Conservation (phyloP, 1,284 basidiomycete genomes). For the Gymnopus androsaceus region DNA sequence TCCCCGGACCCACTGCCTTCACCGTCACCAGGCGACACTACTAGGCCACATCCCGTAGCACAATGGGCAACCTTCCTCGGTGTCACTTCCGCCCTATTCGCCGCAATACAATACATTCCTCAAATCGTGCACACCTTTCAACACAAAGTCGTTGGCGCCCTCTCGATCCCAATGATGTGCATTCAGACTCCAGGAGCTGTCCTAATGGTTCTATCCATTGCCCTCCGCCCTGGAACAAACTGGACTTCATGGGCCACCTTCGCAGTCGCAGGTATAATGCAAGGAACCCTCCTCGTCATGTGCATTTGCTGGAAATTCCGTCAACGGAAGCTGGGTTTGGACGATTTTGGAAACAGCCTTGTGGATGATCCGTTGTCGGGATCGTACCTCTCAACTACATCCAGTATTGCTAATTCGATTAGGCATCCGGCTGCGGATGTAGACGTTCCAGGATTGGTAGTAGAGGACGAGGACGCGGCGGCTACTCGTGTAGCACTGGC, state of each 20-base stretch:
- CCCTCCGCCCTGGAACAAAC: slow-evolving; percentile 79
- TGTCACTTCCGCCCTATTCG: slow-evolving; percentile 76
- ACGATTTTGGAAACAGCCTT: slow-evolving; percentile 87
- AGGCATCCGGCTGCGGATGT: slow-evolving; percentile 16
- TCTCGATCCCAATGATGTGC: slow-evolving; percentile 93
- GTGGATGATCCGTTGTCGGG: not conserved
- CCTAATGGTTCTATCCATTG: slow-evolving; percentile 86
- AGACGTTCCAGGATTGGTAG: slow-evolving; percentile 26
- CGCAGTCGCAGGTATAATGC: slow-evolving; percentile 85
- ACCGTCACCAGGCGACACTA: slow-evolving; percentile 5
- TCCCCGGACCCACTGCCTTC: slow-evolving; percentile 24
- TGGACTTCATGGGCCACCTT: slow-evolving; percentile 91
- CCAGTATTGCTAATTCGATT: not conserved
- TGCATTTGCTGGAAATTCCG: slow-evolving; percentile 80
- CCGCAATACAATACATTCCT: slow-evolving; percentile 85
- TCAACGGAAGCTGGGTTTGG: slow-evolving; percentile 77
- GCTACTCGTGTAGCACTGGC: slow-evolving; percentile 24
- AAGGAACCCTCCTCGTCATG: slow-evolving; percentile 79
- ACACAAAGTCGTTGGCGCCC: slow-evolving; percentile 82
- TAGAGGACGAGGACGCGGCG: slow-evolving; percentile 25
- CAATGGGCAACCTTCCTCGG: slow-evolving; percentile 89
- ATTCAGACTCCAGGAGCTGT: slow-evolving; percentile 93
- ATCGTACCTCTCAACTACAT: slow-evolving; percentile 9
- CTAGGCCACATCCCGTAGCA: slow-evolving; percentile 43
- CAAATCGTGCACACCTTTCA: slow-evolving; percentile 84